Base-by-base conservation (phyloP, 2,329 filamentous ascomycete species). In the Penicillium occitanis region DNA sequence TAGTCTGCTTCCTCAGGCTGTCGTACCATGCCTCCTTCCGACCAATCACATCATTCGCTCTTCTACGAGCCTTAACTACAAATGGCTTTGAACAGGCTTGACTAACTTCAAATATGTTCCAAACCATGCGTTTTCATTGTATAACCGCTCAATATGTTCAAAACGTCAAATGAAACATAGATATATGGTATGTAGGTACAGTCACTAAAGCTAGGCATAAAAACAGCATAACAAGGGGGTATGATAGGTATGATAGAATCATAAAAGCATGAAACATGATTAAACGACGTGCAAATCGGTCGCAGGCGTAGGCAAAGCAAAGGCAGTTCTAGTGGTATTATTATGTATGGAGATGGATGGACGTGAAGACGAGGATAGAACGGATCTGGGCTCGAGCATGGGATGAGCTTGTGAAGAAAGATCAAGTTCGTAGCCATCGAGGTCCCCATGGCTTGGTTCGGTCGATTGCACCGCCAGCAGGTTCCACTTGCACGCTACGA, bases 401-500 rank as follows among this genome's bases (percentile, higher is more conserved):
- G 11, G 17, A 28, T 17, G 22, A 51, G 25, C 25, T 51, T 17
- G 48, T 30, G 25, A 30, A 19, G 28, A 2, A 33, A 61, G 48
- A 13, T 65, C 61, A 69, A 25, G 63, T 19, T 17, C 68, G 68
- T 51, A 69, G 33, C 68, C 68, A 69, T 48, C 62, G 50, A 17
- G 40, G 62, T 67, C 76, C 78, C 68, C 81, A 81, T 70, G 79
- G 81, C 70, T 75, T 82, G 48, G 76, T 75, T 57, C 70, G 72
- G 66, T 78, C 76, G 33, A 75, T 73, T 65, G 75, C 75, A 42
- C 72, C 73, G 40, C 67, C 71, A 30, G 83, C 80, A 33, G 83
- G 83, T 72, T 84, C 83, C 62, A 87, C 77, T 64, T 84, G 81
- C 65, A 84, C 79, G 71, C 86, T 88, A 68, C 86, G 84, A 55